phyloP scores from a whole-genome alignment of 2,329 filamentous ascomycete species.

The Alternaria rosae region DNA sequence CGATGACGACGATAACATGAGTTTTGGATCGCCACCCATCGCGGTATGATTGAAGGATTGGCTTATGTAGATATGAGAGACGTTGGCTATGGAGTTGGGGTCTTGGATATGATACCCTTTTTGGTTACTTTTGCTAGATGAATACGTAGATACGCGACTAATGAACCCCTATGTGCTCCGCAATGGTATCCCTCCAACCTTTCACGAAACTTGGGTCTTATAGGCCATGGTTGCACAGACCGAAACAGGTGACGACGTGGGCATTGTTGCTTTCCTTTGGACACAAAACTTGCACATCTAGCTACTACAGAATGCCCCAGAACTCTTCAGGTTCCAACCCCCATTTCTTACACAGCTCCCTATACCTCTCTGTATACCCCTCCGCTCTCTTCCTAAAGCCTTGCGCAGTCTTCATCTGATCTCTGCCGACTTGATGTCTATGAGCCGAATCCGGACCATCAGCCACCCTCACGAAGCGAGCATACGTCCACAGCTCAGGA shows the following conservation, averaged over 20 bases:
- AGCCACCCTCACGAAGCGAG: conserved; percentile 52
- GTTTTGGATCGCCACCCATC: conserved; percentile 32
- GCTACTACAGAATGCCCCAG: conserved; percentile 33
- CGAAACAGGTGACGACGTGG: background rate
- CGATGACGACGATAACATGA: conserved; percentile 31
- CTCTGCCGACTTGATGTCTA: conserved; percentile 53
- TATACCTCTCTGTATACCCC: conserved; percentile 45
- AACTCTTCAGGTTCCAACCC: conserved; percentile 41
- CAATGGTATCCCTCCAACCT: background rate
- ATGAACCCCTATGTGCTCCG: background rate
- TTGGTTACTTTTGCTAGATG: background rate
- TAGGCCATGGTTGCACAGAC: background rate
- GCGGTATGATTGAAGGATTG: conserved; percentile 16
- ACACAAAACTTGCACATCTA: accelerated
- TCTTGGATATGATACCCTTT: conserved; percentile 9
- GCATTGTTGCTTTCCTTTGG: conserved; percentile 7
- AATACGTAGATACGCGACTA: background rate
- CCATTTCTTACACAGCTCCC: conserved; percentile 47
- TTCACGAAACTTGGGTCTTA: background rate
- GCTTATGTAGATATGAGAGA: background rate
- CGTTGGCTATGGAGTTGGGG: background rate
- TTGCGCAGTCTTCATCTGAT: conserved; percentile 53
- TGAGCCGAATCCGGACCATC: conserved; percentile 54
- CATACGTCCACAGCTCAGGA: conserved; percentile 55
- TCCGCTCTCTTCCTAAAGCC: conserved; percentile 45